Base-by-base conservation (phyloP, 441 rosid species). In the Brassica hybrid region DNA sequence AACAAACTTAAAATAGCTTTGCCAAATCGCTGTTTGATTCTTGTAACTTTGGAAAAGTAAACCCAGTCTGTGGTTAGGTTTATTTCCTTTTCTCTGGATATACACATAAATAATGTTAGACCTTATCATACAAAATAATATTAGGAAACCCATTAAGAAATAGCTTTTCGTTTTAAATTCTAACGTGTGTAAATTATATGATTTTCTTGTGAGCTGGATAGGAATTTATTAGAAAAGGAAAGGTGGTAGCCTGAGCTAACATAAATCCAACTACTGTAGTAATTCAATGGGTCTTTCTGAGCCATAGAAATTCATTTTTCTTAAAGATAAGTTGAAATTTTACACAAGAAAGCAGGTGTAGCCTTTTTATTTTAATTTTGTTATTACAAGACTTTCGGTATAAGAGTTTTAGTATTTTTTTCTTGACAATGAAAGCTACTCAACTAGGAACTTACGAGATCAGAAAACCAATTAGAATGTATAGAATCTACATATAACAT, bases 191-290 rank as follows among this genome's bases (percentile, higher is more conserved):
- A 54, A 2, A 30, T 27, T 17, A 25, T 11, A 65, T 76, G 60
- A 64, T 41, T 76, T 23, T 27, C 13, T 59, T 14, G 43, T 14
- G 59, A 78, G 73, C 62, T 78, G 64, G 73, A 78, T 45, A 67
- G 34, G 73, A 72, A 73, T 78, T 72, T 73, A 73, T 73, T 73
- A 67, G 77, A 72, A 78, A 78, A 68, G 7, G 81, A 78, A 73
- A 73, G 76, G 76, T 71, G 76, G 76, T 71, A 66, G 80, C 76
- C 76, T 77, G 62, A 77, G 71, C 63, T 77, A 72, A 77, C 76
- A 77, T 77, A 76, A 71, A 58, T 65, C 76, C 80, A 77, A 77
- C 80, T 71, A 65, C 23, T 21, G 23, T 21, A 21, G 32, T 70
- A 70, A 76, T 76, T 71, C 72, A 65, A 71, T 71, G 54, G n/a